phyloP scores from a whole-genome alignment of 1,284 basidiomycete genomes.

The Leccinum solheimii region DNA sequence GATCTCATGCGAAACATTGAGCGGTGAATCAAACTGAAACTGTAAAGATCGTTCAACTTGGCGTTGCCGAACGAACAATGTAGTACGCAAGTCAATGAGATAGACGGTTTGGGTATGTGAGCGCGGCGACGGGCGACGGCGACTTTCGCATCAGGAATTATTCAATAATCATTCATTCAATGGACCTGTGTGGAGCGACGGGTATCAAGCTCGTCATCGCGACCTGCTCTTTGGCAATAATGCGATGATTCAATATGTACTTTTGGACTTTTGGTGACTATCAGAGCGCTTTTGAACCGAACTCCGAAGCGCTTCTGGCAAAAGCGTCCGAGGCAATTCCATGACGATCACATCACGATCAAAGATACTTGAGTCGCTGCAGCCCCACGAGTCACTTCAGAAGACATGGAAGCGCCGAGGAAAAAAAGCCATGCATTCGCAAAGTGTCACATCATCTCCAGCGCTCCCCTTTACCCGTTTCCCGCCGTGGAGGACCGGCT shows the following conservation, averaged over 20 bases:
- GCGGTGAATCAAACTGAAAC: not conserved
- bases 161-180: not conserved
- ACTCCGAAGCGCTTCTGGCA: not conserved
- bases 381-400: not conserved
- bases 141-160: not conserved
- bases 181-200: not conserved
- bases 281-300: not conserved
- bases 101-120: not conserved
- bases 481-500: not conserved
- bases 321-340: not conserved
- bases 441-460: not conserved
- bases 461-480: not conserved
- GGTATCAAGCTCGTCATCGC: not conserved
- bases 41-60: not conserved
- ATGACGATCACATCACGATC: not conserved
- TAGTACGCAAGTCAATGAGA: not conserved
- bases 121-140: not conserved
- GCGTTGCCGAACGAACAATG: not conserved
- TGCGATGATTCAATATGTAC: not conserved
- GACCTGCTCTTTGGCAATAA: not conserved
- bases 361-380: not conserved
- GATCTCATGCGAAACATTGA: not conserved
- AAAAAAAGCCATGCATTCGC: not conserved
- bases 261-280: not conserved
- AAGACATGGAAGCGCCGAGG: not conserved